Percentiles rank a stretch among this genome's conserved stretches.
Conservation (phyloP, 1,284 basidiomycete genomes). For the Vanrija humicola region DNA sequence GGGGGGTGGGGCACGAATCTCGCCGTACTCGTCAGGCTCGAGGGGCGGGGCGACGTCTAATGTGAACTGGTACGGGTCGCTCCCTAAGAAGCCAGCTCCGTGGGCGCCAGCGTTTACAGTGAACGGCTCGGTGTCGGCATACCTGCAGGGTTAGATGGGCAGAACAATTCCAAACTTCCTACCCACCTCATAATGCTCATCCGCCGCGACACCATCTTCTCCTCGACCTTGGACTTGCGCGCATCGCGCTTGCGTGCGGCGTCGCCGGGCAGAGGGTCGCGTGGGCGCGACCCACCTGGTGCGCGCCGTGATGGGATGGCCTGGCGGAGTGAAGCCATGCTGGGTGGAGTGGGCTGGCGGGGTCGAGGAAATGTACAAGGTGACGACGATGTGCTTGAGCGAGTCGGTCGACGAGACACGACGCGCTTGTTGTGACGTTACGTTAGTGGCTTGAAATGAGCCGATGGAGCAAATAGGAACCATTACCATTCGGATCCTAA, state of each 20-base stretch:
- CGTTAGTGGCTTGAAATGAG: background rate
- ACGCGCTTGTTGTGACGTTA: background rate
- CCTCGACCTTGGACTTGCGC: slow-evolving; percentile 70
- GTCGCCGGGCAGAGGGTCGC: slow-evolving; percentile 17
- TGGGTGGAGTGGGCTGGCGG: background rate
- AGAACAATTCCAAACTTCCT: slow-evolving; percentile 48
- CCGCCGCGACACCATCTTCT: slow-evolving; percentile 82
- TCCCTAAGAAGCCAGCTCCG: slow-evolving; percentile 21
- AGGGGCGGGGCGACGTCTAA: slow-evolving; percentile 18
- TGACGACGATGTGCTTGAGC: background rate
- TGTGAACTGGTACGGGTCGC: slow-evolving; percentile 34
- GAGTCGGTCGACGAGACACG: background rate
- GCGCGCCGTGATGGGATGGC: slow-evolving; percentile 3
- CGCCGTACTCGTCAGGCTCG: slow-evolving; percentile 22
- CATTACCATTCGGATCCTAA: background rate
- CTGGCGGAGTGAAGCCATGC: slow-evolving; percentile 35
- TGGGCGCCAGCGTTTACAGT: background rate
- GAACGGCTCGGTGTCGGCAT: slow-evolving; percentile 38
- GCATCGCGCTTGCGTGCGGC: slow-evolving; percentile 12
- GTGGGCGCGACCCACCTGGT: background rate
- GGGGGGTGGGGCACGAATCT: background rate
- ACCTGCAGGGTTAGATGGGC: slow-evolving; percentile 19
- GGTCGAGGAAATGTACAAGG: background rate
- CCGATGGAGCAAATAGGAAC: background rate
- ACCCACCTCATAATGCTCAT: slow-evolving; percentile 70